Evolutionary conservation across 148 eudicot species (phyloP).

Genomic region (Rhododendron vialii): DNA sequence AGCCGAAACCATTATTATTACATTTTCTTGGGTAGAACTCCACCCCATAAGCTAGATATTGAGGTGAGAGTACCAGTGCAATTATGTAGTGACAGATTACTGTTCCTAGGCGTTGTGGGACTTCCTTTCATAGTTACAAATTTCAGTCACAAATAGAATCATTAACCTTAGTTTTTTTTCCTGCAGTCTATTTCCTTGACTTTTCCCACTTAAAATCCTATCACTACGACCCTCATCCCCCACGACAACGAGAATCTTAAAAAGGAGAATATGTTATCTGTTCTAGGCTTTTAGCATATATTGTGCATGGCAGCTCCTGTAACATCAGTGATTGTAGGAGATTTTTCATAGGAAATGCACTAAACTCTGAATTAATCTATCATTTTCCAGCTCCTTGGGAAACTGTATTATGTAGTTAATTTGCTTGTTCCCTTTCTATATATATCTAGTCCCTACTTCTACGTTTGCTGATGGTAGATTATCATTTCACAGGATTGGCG

Average conservation of each 20-base stretch:
- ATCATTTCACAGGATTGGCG: conserved; percentile 28
- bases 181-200: not conserved
- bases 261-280: too few species aligned
- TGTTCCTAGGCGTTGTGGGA: not conserved
- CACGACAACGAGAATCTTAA: too few species aligned
- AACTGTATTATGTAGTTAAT: not conserved
- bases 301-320: not conserved
- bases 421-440: not conserved
- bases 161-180: not conserved
- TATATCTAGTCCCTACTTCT: not conserved
- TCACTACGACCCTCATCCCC: too few species aligned
- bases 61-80: not conserved
- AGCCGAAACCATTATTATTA: not conserved
- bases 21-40: not conserved
- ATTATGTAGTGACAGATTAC: not conserved
- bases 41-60: not conserved
- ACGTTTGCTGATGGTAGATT: not conserved
- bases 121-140: not conserved
- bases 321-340: not conserved
- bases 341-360: not conserved
- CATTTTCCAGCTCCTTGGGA: not conserved
- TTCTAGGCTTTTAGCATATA: not conserved
- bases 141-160: not conserved
- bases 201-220: too few species aligned
- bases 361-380: too few species aligned